Percentiles rank a stretch among this genome's conserved stretches.
Evolutionary conservation across 371 early-diverging fungal species (phyloP).

Genomic region (Mucor irregularis): DNA sequence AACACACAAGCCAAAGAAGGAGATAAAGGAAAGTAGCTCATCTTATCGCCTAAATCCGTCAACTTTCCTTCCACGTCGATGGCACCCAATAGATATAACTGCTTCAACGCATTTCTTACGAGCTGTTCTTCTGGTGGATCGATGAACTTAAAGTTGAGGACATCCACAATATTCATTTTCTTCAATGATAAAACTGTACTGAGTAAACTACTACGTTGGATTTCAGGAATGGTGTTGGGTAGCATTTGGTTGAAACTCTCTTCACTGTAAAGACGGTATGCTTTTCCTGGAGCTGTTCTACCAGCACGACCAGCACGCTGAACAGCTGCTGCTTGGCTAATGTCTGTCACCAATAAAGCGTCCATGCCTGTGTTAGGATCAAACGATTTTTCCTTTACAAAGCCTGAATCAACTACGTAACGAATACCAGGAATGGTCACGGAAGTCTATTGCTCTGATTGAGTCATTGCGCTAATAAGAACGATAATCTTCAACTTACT

Average conservation of each 20-base stretch:
- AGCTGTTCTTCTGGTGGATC: conserved; percentile 91
- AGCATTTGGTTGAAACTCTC: conserved; percentile 85
- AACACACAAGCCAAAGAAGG: conserved; percentile 93
- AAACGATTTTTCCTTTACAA: conserved; percentile 88
- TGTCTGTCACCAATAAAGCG: conserved; percentile 78
- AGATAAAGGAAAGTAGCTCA: conserved; percentile 95
- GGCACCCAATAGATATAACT: conserved; percentile 94
- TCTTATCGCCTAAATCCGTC: conserved; percentile 90
- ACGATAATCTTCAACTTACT: conserved; percentile 64
- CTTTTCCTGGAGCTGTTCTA: conserved; percentile 87
- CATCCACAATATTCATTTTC: conserved; percentile 89
- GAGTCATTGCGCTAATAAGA: neutral
- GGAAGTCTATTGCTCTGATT: conserved; percentile 36
- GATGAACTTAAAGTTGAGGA: conserved; percentile 95
- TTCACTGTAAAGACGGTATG: conserved; percentile 93
- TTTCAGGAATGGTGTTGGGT: conserved; percentile 92
- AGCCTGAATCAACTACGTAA: conserved; percentile 93
- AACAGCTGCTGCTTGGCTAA: conserved; percentile 90
- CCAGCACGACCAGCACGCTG: conserved; percentile 99
- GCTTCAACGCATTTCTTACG: conserved; percentile 83
- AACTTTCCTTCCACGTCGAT: conserved; percentile 88
- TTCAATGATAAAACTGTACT: conserved; percentile 89
- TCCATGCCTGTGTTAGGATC: conserved; percentile 83
- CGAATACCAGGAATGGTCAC: conserved; percentile 90
- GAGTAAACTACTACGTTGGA: conserved; percentile 89